Evolutionary conservation across 352 stramenopile species (phyloP).

Genomic region (Phytophthora colocasiae): DNA sequence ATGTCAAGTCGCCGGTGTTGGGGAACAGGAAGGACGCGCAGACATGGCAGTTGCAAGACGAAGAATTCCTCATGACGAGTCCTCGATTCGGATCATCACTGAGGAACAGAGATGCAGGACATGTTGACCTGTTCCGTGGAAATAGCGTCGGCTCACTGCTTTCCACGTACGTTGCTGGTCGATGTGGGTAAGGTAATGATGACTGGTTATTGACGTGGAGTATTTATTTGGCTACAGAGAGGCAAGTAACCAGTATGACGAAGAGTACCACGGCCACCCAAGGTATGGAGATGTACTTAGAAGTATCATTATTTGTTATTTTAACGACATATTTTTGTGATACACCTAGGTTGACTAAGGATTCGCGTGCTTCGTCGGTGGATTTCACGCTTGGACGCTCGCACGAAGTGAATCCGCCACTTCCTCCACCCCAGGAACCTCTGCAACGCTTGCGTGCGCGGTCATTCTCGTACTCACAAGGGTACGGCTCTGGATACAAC

Average conservation of each 20-base stretch:
- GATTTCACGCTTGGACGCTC: conserved; percentile 73
- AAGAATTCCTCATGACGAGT: conserved; percentile 69
- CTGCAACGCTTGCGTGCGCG: conserved; percentile 73
- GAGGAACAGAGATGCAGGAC: conserved; percentile 23
- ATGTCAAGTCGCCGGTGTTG: conserved; percentile 69
- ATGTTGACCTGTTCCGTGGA: conserved; percentile 39
- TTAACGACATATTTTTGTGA: background rate
- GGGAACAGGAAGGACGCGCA: conserved; percentile 65
- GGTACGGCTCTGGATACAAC: conserved; percentile 63
- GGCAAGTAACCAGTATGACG: conserved; percentile 42
- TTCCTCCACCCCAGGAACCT: conserved; percentile 72
- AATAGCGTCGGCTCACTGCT: conserved; percentile 38
- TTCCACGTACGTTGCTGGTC: conserved; percentile 35
- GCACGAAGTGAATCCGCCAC: conserved; percentile 62
- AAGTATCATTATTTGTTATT: background rate
- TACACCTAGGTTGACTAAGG: conserved; percentile 53
- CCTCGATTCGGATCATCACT: conserved; percentile 54
- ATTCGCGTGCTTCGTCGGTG: conserved; percentile 76
- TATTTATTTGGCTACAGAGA: conserved; percentile 33
- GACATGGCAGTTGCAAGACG: conserved; percentile 76
- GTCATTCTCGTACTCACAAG: conserved; percentile 80
- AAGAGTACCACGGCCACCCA: conserved; percentile 39
- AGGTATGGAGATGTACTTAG: conserved; percentile 24
- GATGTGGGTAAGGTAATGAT: background rate
- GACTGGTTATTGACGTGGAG: conserved; percentile 15